Percentiles rank a stretch among this genome's conserved stretches.
These are phyloP conservation scores for Eutrema heterophyllum DNA, from an alignment of 345 rosid genomes.

Conservation along the genomic window DNA sequence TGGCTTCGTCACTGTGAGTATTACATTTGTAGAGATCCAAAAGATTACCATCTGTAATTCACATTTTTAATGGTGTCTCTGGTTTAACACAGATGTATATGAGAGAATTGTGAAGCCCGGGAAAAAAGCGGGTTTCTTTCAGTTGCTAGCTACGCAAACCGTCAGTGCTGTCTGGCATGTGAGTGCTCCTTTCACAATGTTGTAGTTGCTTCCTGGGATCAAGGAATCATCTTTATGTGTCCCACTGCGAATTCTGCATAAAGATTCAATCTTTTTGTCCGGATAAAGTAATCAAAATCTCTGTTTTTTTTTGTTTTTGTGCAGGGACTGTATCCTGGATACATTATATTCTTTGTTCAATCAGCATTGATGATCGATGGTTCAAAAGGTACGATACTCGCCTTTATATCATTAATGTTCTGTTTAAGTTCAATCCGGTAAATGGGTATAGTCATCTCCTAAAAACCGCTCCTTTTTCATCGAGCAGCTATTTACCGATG, in stretches of 20 bases:
- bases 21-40: background rate
- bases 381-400: slow-evolving; percentile 56
- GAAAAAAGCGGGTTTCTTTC: slow-evolving; percentile 78
- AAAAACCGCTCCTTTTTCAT: background rate
- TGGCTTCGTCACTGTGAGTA: slow-evolving; percentile 98
- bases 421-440: no score
- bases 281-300: background rate
- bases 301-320: background rate
- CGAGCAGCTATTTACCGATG: slow-evolving; percentile 81
- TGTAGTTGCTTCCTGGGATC: background rate
- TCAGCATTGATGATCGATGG: slow-evolving; percentile 96
- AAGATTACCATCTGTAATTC: background rate
- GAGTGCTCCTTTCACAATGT: slow-evolving; percentile 50
- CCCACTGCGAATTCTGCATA: background rate
- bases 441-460: background rate
- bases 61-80: background rate
- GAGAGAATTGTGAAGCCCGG: slow-evolving; percentile 71
- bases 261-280: background rate
- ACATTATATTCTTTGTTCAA: slow-evolving; percentile 86
- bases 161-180: slow-evolving; percentile 97
- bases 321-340: slow-evolving; percentile 96
- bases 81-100: slow-evolving; percentile 50
- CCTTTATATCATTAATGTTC: background rate
- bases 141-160: slow-evolving; percentile 92
- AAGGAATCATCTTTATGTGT: background rate